Conservation (phyloP, 2,329 filamentous ascomycete species). For the Alternaria triticina region DNA sequence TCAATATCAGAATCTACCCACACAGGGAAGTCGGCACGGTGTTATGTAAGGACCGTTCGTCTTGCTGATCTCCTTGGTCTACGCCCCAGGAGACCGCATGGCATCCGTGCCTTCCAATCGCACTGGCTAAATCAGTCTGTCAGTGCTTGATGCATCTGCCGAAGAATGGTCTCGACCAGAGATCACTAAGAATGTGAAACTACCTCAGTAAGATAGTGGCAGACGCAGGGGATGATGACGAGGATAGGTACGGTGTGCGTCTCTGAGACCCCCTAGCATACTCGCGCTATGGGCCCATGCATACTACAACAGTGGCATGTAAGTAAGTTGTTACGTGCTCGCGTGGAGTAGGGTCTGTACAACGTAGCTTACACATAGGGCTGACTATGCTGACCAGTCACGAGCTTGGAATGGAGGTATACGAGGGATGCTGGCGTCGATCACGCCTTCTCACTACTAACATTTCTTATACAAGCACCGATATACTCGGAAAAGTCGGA, state of each 20-base stretch:
- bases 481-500: neutral
- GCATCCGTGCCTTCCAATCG: neutral
- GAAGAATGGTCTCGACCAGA: slow-evolving; percentile 2
- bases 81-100: neutral
- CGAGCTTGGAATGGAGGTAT: neutral
- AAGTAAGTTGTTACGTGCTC: neutral
- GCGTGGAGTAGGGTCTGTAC: neutral
- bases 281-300: neutral
- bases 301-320: neutral
- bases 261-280: slow-evolving; percentile 3
- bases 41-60: neutral
- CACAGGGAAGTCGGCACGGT: neutral
- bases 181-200: neutral
- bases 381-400: slow-evolving; percentile 9
- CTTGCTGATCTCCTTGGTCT: neutral
- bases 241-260: slow-evolving; percentile 1
- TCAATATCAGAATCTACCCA: neutral
- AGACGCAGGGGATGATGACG: neutral
- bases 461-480: neutral
- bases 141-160: neutral
- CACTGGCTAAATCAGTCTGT: neutral
- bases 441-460: slow-evolving; percentile 1
- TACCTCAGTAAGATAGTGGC: neutral
- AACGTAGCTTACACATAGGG: slow-evolving; percentile 3
- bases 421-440: slow-evolving; percentile 6